A percentile compares a stretch with the other conserved stretches of the same genome.
phyloP scores from a whole-genome alignment of 805 yeast species.

The Isabelozyma rhagii region DNA sequence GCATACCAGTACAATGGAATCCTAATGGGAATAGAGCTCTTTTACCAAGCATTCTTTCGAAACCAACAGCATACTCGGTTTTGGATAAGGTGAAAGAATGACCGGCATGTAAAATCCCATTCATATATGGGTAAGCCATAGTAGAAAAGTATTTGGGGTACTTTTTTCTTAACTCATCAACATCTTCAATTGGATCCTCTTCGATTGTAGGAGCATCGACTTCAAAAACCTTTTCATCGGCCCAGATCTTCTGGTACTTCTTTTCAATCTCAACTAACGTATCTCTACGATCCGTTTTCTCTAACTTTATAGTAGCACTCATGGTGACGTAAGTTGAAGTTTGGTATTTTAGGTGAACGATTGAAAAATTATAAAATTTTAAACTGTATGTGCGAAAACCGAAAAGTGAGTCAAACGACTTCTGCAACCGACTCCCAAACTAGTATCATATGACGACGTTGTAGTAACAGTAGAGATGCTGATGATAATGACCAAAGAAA shows the following conservation, averaged over 20 bases:
- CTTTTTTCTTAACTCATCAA: slow-evolving; percentile 70
- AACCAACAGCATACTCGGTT: slow-evolving; percentile 88
- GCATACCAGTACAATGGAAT: slow-evolving; percentile 99
- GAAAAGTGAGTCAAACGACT: neutral
- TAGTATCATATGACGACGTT: no score
- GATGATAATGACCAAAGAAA: no score
- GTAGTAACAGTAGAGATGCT: no score
- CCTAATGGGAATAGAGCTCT: slow-evolving; percentile 93
- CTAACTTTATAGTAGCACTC: slow-evolving; percentile 41
- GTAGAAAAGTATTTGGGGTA: slow-evolving; percentile 87
- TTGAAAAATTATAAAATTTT: neutral
- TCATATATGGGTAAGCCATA: slow-evolving; percentile 99
- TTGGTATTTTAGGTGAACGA: neutral
- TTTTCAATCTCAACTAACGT: slow-evolving; percentile 84
- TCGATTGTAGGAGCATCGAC: slow-evolving; percentile 80
- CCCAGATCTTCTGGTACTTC: slow-evolving; percentile 85
- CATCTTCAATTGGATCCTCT: slow-evolving; percentile 46
- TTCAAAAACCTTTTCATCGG: slow-evolving; percentile 80
- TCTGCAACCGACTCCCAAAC: neutral
- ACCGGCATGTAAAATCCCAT: slow-evolving; percentile 97
- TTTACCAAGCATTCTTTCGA: slow-evolving; percentile 92
- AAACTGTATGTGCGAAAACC: neutral
- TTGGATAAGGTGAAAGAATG: slow-evolving; percentile 94
- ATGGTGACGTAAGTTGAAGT: slow-evolving; percentile 11
- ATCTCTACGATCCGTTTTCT: slow-evolving; percentile 91